phyloP scores from a whole-genome alignment of 2,329 filamentous ascomycete species.

The Parafenestella ontariensis region DNA sequence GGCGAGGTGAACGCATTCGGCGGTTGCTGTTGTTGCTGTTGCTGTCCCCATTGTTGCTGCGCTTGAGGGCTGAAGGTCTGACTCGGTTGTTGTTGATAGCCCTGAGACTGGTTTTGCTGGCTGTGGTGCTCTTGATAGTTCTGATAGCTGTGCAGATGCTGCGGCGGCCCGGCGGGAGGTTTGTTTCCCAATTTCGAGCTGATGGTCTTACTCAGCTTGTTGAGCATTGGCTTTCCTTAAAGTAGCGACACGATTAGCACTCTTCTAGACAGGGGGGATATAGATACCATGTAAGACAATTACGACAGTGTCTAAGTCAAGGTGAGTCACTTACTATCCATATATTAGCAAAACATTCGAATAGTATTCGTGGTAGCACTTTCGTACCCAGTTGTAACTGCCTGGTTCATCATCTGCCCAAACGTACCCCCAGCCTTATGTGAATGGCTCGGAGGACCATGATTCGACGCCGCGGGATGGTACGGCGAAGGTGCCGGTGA shows the following conservation, averaged over 20 bases:
- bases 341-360: too few species aligned
- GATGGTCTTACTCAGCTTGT: conserved; percentile 47
- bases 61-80: conserved; percentile 23
- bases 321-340: too few species aligned
- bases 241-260: too few species aligned
- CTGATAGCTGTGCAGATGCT: conserved; percentile 40
- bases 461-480: conserved; percentile 20
- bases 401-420: conserved; percentile 45
- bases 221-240: conserved; percentile 47
- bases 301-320: too few species aligned
- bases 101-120: conserved; percentile 26
- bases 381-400: conserved; percentile 43
- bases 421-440: conserved; percentile 33
- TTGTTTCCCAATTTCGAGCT: conserved; percentile 43
- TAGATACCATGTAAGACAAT: too few species aligned
- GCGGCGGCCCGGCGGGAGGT: conserved; percentile 29
- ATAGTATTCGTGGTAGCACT: too few species aligned
- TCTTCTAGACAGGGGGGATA: too few species aligned
- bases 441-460: conserved; percentile 19
- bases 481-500: conserved; percentile 22
- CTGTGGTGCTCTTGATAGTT: conserved; percentile 40
- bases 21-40: conserved; percentile 20
- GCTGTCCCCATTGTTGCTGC: conserved; percentile 22
- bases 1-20: conserved; percentile 25
- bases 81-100: conserved; percentile 22